Evolutionary conservation across 768 basidiomycete species (phyloP).

Genomic region (Boletus rubescentipes): DNA sequence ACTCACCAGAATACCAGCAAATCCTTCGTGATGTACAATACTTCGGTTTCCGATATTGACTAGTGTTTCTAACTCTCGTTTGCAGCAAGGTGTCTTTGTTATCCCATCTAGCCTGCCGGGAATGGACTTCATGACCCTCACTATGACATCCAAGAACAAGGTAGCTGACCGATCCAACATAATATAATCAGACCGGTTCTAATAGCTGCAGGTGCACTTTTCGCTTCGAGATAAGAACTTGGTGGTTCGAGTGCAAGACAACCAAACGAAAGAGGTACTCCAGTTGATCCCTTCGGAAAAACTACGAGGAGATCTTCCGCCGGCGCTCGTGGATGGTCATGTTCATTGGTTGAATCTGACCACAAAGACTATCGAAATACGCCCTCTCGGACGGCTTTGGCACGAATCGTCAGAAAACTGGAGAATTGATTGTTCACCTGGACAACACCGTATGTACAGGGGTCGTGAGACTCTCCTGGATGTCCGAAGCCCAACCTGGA

Average conservation of each 20-base stretch:
- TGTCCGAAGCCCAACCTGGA: neutral
- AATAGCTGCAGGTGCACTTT: conserved; percentile 19
- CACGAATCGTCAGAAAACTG: conserved; percentile 17
- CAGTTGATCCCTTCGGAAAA: conserved; percentile 17
- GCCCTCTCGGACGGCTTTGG: conserved; percentile 21
- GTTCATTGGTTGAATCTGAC: conserved; percentile 26
- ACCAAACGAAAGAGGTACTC: neutral
- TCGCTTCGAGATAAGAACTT: neutral
- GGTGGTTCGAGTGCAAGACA: conserved; percentile 6
- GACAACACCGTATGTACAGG: neutral
- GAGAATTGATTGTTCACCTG: conserved; percentile 7
- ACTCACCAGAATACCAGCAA: no score
- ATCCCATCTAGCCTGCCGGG: no score
- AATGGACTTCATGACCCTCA: no score
- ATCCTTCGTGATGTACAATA: no score
- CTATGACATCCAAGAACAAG: no score
- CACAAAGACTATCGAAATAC: conserved; percentile 19
- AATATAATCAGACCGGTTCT: no score
- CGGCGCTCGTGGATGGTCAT: neutral
- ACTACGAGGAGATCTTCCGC: conserved; percentile 22
- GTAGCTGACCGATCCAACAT: no score
- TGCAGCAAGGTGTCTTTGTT: neutral
- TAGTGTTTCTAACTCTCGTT: neutral
- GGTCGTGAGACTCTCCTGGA: conserved; percentile 13
- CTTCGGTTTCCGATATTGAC: no score